Evolutionary conservation across 2,329 filamentous ascomycete species (phyloP).

Genomic region (Knoxdaviesia proteae): DNA sequence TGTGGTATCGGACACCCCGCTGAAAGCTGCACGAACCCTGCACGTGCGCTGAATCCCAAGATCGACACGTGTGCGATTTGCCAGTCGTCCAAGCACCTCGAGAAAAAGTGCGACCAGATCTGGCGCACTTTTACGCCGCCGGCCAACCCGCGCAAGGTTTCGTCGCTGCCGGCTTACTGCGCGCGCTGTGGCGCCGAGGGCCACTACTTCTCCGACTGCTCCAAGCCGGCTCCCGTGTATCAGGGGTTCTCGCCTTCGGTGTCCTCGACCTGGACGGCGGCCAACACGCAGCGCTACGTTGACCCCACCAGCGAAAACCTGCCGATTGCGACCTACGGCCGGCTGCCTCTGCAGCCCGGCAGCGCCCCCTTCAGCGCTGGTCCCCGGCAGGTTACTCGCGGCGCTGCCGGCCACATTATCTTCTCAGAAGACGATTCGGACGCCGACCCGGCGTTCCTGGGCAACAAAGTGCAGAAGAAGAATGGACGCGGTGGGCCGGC

Average conservation of each 20-base stretch:
- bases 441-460: not conserved
- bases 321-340: too few species aligned
- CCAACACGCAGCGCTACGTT: too few species aligned
- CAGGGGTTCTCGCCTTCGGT: too few species aligned
- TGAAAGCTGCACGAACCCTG: constrained; percentile 29
- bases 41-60: not conserved
- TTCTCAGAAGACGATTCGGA: constrained; percentile 2
- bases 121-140: constrained; percentile 33
- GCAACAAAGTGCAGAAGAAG: constrained; percentile 1
- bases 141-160: not conserved
- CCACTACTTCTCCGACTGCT: constrained; percentile 39
- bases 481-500: not conserved
- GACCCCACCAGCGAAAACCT: too few species aligned
- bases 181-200: constrained; percentile 30
- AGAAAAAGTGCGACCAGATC: constrained; percentile 35
- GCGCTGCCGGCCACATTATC: not conserved
- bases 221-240: not conserved
- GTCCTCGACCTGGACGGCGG: too few species aligned
- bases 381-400: too few species aligned
- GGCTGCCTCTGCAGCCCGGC: too few species aligned
- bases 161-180: constrained; percentile 26
- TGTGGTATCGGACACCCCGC: constrained; percentile 37
- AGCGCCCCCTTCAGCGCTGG: too few species aligned
- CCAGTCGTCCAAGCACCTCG: constrained; percentile 30
- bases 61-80: constrained; percentile 39